A percentile compares a stretch with the other conserved stretches of the same genome.
phyloP scores from a whole-genome alignment of 2,329 filamentous ascomycete species.

The Verticillium albo-atrum region DNA sequence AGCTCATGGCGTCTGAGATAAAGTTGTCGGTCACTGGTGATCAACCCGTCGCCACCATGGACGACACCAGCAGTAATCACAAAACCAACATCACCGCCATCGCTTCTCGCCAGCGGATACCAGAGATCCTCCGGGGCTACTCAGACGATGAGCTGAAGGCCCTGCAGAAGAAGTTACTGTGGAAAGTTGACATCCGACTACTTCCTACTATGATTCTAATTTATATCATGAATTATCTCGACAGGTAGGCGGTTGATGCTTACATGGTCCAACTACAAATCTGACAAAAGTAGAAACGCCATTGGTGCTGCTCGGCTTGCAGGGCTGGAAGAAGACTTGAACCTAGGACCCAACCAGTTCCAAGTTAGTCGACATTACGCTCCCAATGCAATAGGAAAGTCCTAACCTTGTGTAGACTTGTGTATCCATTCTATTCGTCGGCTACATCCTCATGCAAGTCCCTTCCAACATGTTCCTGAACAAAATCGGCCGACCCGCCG shows the following conservation, averaged over 20 bases:
- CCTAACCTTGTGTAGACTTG: slow-evolving; percentile 13
- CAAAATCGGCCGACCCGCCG: slow-evolving; percentile 23
- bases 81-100: neutral
- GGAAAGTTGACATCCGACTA: slow-evolving; percentile 62
- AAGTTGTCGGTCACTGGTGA: too few species aligned
- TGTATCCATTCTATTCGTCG: slow-evolving; percentile 7
- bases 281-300: slow-evolving; percentile 29
- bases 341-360: slow-evolving; percentile 25
- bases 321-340: slow-evolving; percentile 33
- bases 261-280: neutral
- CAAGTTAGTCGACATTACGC: slow-evolving; percentile 10
- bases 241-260: slow-evolving; percentile 24
- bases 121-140: neutral
- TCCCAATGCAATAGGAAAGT: too few species aligned
- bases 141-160: slow-evolving; percentile 11
- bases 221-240: slow-evolving; percentile 61
- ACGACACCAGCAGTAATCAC: too few species aligned
- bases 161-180: slow-evolving; percentile 52
- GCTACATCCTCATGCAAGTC: slow-evolving; percentile 18
- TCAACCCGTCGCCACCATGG: too few species aligned
- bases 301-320: slow-evolving; percentile 51
- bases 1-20: too few species aligned
- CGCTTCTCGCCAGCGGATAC: neutral
- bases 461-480: slow-evolving; percentile 18
- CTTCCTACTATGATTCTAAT: slow-evolving; percentile 66